Evolutionary conservation across 345 rosid species (phyloP).

Genomic region (Hypericum perforatum): DNA sequence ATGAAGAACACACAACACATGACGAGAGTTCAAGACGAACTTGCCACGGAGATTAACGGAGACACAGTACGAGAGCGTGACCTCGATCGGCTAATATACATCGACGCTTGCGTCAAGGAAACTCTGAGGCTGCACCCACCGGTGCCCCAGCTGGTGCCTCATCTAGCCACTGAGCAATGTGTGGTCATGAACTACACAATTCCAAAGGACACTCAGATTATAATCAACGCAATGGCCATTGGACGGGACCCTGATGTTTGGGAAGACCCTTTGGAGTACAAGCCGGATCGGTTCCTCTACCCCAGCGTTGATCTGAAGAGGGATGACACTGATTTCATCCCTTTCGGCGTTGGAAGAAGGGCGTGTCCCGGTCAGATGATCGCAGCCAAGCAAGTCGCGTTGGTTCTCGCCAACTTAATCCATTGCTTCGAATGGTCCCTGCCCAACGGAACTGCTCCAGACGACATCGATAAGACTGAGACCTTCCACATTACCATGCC

Average conservation of each 20-base stretch:
- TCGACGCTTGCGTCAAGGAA: background rate
- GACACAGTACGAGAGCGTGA: background rate
- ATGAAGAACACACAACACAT: background rate
- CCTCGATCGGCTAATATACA: background rate
- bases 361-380: background rate
- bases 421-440: conserved; percentile 1
- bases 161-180: background rate
- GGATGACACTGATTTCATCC: background rate
- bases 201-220: background rate
- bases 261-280: background rate
- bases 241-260: conserved; percentile 1
- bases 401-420: background rate
- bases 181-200: background rate
- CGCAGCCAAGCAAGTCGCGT: background rate
- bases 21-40: background rate
- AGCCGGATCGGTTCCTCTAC: background rate
- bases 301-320: background rate
- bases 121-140: conserved; percentile 2
- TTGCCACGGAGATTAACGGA: background rate
- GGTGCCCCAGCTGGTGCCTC: background rate
- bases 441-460: background rate
- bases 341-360: background rate
- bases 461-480: background rate
- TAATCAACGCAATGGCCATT: background rate
- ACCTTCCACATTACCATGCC: background rate